Evolutionary conservation across 2,329 filamentous ascomycete species (phyloP).

Genomic region (Sporothrix inflata): DNA sequence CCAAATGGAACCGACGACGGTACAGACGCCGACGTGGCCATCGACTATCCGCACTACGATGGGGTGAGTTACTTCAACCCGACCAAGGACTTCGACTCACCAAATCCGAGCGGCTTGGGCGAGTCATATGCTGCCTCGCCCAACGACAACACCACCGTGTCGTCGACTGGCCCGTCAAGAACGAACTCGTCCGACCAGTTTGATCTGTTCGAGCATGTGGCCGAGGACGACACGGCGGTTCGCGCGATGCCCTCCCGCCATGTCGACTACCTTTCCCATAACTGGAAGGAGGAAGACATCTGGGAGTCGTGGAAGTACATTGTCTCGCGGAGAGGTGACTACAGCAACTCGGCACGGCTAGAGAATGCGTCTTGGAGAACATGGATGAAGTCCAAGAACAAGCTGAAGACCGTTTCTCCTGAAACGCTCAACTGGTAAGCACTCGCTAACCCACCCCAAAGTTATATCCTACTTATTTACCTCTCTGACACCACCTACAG

Average conservation of each 20-base stretch:
- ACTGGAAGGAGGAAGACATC: constrained; percentile 94
- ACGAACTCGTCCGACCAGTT: constrained; percentile 60
- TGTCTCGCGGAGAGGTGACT: constrained; percentile 75
- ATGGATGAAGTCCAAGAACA: constrained; percentile 91
- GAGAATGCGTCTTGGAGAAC: constrained; percentile 98
- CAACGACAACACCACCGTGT: constrained; percentile 56
- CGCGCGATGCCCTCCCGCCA: constrained; percentile 77
- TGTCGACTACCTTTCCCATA: constrained; percentile 93
- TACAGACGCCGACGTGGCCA: constrained; percentile 26
- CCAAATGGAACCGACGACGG: constrained; percentile 32
- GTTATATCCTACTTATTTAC: neutral
- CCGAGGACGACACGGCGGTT: constrained; percentile 79
- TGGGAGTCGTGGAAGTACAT: constrained; percentile 98
- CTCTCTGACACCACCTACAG: constrained; percentile 53
- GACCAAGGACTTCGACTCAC: constrained; percentile 54
- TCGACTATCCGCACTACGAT: constrained; percentile 47
- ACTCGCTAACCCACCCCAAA: neutral
- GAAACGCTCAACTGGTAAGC: constrained; percentile 91
- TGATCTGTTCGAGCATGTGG: constrained; percentile 55
- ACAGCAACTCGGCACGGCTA: constrained; percentile 77
- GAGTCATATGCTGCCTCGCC: constrained; percentile 55
- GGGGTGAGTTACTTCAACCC: constrained; percentile 51
- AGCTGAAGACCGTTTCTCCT: constrained; percentile 83
- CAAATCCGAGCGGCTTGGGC: constrained; percentile 51
- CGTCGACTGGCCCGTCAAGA: constrained; percentile 56